Evolutionary conservation across 208 protist genomes (phyloP), one percentile per base, ranked within the genome.

Genomic region (Phytomonas francai): DNA sequence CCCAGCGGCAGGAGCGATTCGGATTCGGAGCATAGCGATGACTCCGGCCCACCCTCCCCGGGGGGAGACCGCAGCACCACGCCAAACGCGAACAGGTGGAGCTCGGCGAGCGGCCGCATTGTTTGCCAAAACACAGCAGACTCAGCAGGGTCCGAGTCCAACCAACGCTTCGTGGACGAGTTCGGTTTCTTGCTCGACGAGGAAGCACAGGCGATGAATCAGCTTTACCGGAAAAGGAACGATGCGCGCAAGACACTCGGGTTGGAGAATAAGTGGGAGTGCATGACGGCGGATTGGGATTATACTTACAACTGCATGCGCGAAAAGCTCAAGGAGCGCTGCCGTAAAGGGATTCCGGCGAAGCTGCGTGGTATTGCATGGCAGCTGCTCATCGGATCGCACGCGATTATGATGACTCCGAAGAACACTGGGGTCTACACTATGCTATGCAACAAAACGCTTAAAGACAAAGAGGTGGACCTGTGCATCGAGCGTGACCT

Each of bases 121-220:
- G 29, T 42, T 8, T 49, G 51, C 39, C 59, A 65, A 66, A 69
- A 70, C 61, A 72, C 60, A 31, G 74, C 58, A 19, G 45, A 54
- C 25, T 25, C 45, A 4, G 19, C 16, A 4, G 45, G 19, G 19
- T 54, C 45, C 22, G 45, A 54, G 45, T 25, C 45, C 45, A 22
- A 54, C 16, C 77, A 81, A 63, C 70, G 74, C 65, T 89, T 96
- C 59, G 79, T 96, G 0, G 87, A 96, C 74, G 88, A 96, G 81
- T 96, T 96, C 68, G 91, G 91, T 42, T 96, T 96, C 59, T 74
- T 92, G 1, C 74, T 96, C 29, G 82, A 92, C 78, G 82, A 90
- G 62, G 78, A 88, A 27, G 68, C 71, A 19, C 80, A 85, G 65
- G 72, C 78, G 25, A 69, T 60, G 65, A 85, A 94, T 30, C 77